phyloP scores from a whole-genome alignment of 306 rosid species.

The Quercus suber region DNA sequence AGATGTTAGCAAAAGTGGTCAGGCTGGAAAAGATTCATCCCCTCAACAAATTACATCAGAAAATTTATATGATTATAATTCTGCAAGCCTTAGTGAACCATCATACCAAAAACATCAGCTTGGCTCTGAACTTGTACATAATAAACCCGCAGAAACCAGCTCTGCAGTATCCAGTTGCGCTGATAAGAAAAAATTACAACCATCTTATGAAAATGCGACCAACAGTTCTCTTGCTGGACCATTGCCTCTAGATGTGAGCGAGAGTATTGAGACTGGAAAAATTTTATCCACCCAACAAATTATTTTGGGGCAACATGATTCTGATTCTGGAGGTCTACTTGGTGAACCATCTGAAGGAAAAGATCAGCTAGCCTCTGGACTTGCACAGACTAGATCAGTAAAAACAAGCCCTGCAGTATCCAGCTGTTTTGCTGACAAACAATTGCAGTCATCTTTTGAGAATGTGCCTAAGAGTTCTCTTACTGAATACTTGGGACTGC shows the following conservation, averaged over 20 bases:
- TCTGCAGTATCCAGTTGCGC: not conserved
- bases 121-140: constrained; percentile 9
- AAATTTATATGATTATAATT: not conserved
- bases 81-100: constrained; percentile 15
- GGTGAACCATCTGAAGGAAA: constrained; percentile 3
- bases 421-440: not conserved
- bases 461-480: not conserved
- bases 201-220: not conserved
- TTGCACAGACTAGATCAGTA: not conserved
- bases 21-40: constrained; percentile 25
- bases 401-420: not conserved
- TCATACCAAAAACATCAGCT: constrained; percentile 19
- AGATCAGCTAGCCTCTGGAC: not conserved
- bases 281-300: not conserved
- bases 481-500: not conserved
- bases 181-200: not conserved
- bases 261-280: not conserved
- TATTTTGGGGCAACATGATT: not conserved
- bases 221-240: not conserved
- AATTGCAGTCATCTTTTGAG: not conserved
- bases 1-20: constrained; percentile 23
- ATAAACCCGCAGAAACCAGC: constrained; percentile 19
- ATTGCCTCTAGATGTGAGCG: not conserved
- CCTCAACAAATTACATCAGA: constrained; percentile 12
- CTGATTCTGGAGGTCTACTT: not conserved